Percentiles rank a stretch among this genome's conserved stretches.
phyloP scores from a whole-genome alignment of 768 basidiomycete genomes.

The Tricholoma bakamatsutake region DNA sequence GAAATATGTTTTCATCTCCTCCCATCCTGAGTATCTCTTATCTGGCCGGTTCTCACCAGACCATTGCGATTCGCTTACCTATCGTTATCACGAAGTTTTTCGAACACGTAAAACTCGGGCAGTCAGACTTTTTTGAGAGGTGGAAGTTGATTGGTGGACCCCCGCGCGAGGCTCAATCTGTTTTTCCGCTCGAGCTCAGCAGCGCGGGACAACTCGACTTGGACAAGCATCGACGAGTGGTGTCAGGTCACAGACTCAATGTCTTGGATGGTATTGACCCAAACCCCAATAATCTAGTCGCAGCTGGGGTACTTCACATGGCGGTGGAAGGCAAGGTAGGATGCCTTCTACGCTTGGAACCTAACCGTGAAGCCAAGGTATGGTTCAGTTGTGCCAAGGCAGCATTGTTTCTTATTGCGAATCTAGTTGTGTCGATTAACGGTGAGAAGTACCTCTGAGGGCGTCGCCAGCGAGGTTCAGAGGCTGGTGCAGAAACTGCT shows the following conservation, averaged over 20 bases:
- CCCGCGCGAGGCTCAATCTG: constrained; percentile 83
- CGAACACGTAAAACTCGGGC: constrained; percentile 82
- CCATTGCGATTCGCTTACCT: constrained; percentile 77
- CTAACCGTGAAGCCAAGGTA: constrained; percentile 94
- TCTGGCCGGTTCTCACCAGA: constrained; percentile 87
- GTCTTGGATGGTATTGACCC: constrained; percentile 85
- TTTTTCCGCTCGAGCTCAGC: constrained; percentile 78
- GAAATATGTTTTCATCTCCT: constrained; percentile 68
- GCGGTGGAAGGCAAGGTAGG: constrained; percentile 92
- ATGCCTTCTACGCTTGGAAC: constrained; percentile 88
- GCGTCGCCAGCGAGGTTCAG: constrained; percentile 71
- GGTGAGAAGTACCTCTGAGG: constrained; percentile 90
- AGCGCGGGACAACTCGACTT: constrained; percentile 68
- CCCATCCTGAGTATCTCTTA: constrained; percentile 88
- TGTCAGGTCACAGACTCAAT: constrained; percentile 73
- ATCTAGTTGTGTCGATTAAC: constrained; percentile 90
- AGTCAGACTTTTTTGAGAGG: constrained; percentile 90
- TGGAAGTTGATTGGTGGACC: constrained; percentile 98
- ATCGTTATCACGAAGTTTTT: constrained; percentile 89
- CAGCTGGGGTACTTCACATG: constrained; percentile 94
- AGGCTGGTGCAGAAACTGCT: constrained; percentile 45
- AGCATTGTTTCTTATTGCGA: background rate
- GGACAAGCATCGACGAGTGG: constrained; percentile 64
- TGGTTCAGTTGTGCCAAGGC: constrained; percentile 12
- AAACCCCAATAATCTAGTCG: constrained; percentile 89